Evolutionary conservation across 2,329 filamentous ascomycete genomes (phyloP), one percentile per base, ranked within the genome.

Genomic region (Pseudocercospora vitis): DNA sequence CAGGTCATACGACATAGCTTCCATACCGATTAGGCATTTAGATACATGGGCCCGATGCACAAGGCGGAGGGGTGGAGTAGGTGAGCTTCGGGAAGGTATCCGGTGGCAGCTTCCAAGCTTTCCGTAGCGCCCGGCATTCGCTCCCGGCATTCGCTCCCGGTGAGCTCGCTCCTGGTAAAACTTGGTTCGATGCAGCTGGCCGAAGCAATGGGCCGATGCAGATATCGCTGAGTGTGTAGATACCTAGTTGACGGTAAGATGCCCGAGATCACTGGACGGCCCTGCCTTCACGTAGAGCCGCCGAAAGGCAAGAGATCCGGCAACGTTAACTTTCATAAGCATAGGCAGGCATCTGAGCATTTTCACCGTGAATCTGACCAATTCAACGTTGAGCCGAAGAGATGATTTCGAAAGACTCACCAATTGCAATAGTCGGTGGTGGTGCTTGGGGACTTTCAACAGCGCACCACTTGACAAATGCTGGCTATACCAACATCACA

Each of bases 391-490:
- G 42, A 16, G 6, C 42, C 18, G 42, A 12, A 1, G 29, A 18
- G 19, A 45, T 45, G 42, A 12, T 16, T 45, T 31, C 23, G 4
- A 45, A 45, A 16, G n/a, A 31, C 42, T 45, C 42, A 11, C 42
- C 42, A 14, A 45, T 45, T 45, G 42, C 42, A 45, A 64, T 64
- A n/a, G 49, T 62, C 8, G 77, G 78, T 12, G 77, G 70, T 7
- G 78, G 78, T 23, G 74, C 75, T 5, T 81, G 78, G 57, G 78
- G 78, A 21, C 71, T 80, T 3, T 79, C 78, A 0, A 78, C 75
- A 1, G 78, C 76, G 7, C 65, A 75, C 16, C 76, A 78, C 46
- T 71, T 81, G 3, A 63, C 69, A n/a, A 63, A 69, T 5, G 64
- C 71, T 0, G 77, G 77, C 0, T 78, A 76, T 56, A 73, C 63